phyloP scores from a whole-genome alignment of 805 yeast species.

The Grigorovia humatica region DNA sequence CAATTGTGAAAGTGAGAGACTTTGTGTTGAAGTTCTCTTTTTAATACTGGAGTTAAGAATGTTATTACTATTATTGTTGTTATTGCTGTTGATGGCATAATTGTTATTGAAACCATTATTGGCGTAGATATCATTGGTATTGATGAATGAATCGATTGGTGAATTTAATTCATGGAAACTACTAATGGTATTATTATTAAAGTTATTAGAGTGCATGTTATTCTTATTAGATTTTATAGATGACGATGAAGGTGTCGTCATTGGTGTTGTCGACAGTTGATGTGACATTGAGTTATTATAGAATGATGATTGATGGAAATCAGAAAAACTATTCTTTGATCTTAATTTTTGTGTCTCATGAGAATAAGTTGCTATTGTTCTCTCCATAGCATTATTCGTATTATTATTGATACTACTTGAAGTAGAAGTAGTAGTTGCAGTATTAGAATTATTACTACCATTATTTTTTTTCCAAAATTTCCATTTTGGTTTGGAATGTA shows the following conservation, averaged over 20 bases:
- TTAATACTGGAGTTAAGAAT: slow-evolving; percentile 5
- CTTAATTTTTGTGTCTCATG: slow-evolving; percentile 7
- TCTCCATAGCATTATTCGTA: neutral
- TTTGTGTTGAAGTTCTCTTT: slow-evolving; percentile 16
- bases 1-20: slow-evolving; percentile 12
- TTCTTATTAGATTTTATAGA: neutral
- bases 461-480: slow-evolving; percentile 27
- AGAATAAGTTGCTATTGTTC: slow-evolving; percentile 1
- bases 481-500: slow-evolving; percentile 17
- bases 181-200: neutral
- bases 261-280: neutral
- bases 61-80: neutral
- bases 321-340: slow-evolving; percentile 16
- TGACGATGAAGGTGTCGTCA: neutral
- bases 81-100: neutral
- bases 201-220: neutral
- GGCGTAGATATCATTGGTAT: neutral
- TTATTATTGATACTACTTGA: slow-evolving; percentile 1
- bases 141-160: neutral
- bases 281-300: neutral
- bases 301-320: slow-evolving; percentile 15
- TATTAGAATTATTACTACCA: neutral
- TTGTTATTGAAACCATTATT: neutral
- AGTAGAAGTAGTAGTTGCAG: neutral
- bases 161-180: neutral